These are phyloP conservation scores for Pyrus bretschneideri DNA, from an alignment of 306 rosid genomes.

Conservation along the genomic window DNA sequence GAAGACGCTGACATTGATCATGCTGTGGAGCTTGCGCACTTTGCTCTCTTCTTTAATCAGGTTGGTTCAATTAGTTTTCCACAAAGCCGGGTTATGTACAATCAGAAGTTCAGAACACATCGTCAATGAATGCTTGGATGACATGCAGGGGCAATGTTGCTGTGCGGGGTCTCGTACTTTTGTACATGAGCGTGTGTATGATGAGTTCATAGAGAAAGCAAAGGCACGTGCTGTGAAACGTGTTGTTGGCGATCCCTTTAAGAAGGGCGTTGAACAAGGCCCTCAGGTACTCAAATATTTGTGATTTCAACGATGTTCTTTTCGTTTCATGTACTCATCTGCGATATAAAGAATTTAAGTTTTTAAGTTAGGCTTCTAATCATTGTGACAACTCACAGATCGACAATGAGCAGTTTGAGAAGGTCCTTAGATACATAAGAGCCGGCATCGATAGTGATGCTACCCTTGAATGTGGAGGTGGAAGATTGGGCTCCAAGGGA, in stretches of 20 bases:
- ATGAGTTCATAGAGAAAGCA: conserved; percentile 85
- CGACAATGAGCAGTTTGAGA: conserved; percentile 64
- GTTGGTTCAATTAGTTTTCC: conserved; percentile 26
- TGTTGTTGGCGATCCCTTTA: conserved; percentile 89
- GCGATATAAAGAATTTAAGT: background rate
- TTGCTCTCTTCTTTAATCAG: conserved; percentile 90
- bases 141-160: conserved; percentile 82
- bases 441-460: conserved; percentile 70
- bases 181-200: conserved; percentile 78
- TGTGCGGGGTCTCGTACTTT: conserved; percentile 96
- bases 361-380: background rate
- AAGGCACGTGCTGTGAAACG: conserved; percentile 74
- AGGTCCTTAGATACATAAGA: conserved; percentile 67
- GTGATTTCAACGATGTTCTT: background rate
- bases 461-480: conserved; percentile 88
- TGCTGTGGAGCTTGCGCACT: conserved; percentile 90
- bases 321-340: background rate
- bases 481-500: conserved; percentile 68
- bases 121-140: background rate
- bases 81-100: background rate
- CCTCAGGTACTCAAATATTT: conserved; percentile 59
- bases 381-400: conserved; percentile 40
- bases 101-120: background rate
- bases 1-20: conserved; percentile 77
- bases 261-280: conserved; percentile 88